Base-by-base conservation (phyloP, 768 basidiomycete species). In the Mycena floridula region DNA sequence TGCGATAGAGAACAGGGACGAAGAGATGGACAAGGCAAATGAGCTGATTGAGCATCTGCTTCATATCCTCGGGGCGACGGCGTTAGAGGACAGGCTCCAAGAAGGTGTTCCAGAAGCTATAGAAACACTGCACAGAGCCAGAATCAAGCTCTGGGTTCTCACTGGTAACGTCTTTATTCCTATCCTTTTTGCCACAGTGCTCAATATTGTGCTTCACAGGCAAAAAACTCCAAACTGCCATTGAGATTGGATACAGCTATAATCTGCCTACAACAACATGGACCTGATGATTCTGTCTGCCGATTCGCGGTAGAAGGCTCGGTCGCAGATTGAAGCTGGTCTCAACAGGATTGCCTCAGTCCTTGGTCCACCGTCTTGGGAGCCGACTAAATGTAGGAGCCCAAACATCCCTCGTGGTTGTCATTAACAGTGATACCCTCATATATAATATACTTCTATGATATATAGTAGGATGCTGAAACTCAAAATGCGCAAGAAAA, bases 121-220 rank as follows among this genome's bases (percentile, higher is more conserved):
- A 51, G 92, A 91, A 53, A 84, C 76, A 44, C 71, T 99, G 15
- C 92, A 96, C 56, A 71, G 77, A 23, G 95, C 95, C 2, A 95
- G 95, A 11, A 96, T 99, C 69, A 99, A 97, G 65, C 63, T 99
- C 2, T 99, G 95, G 95, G 95, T 98, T 61, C 67, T 97, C 40
- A 98, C 95, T 26, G n/a, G n/a, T n/a, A n/a, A n/a, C n/a, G n/a
- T n/a, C n/a, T n/a, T n/a, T n/a, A n/a, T n/a, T n/a, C n/a, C n/a
- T n/a, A n/a, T n/a, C n/a, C n/a, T n/a, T n/a, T n/a, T n/a, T n/a
- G n/a, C n/a, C n/a, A n/a, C n/a, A n/a, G n/a, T n/a, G n/a, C n/a
- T n/a, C n/a, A n/a, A n/a, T n/a, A n/a, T n/a, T n/a, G n/a, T n/a
- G n/a, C n/a, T n/a, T n/a, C n/a, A n/a, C n/a, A n/a, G 89, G 94